Percentiles rank a stretch among this genome's conserved stretches.
phyloP scores from a whole-genome alignment of 2,329 filamentous ascomycete species.

The Cytospora piceae region DNA sequence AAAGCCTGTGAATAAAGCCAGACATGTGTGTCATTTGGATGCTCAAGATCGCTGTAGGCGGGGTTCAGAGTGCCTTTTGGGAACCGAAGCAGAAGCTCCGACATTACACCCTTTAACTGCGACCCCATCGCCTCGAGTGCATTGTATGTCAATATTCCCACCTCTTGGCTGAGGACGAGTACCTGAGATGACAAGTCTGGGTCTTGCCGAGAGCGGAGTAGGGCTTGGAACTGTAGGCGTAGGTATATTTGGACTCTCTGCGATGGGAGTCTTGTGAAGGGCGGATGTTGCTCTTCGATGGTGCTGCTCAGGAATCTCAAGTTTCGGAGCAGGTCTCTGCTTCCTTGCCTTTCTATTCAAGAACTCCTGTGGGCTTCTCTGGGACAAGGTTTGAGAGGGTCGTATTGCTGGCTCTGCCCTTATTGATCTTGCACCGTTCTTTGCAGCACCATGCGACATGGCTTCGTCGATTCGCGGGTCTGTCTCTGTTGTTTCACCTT shows the following conservation, averaged over 20 bases:
- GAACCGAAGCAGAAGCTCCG: constrained; percentile 31
- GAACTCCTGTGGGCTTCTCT: neutral
- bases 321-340: neutral
- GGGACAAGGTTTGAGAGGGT: too few species aligned
- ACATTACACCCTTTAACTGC: constrained; percentile 32
- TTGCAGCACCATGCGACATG: neutral
- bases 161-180: neutral
- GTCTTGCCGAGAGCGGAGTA: constrained; percentile 38
- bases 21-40: constrained; percentile 33
- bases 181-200: constrained; percentile 37
- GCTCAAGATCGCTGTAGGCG: constrained; percentile 26
- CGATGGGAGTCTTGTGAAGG: constrained; percentile 1
- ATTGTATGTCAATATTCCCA: constrained; percentile 35
- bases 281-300: neutral
- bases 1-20: constrained; percentile 32
- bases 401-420: neutral
- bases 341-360: neutral
- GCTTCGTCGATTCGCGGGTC: neutral
- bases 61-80: constrained; percentile 11
- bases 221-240: constrained; percentile 43
- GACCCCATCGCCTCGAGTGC: constrained; percentile 34
- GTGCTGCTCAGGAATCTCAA: constrained; percentile 12
- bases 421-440: neutral
- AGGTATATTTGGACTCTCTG: constrained; percentile 31
- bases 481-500: constrained; percentile 31